phyloP scores from a whole-genome alignment of 1,139 yeast species.

The Nematodospora anomalae region DNA sequence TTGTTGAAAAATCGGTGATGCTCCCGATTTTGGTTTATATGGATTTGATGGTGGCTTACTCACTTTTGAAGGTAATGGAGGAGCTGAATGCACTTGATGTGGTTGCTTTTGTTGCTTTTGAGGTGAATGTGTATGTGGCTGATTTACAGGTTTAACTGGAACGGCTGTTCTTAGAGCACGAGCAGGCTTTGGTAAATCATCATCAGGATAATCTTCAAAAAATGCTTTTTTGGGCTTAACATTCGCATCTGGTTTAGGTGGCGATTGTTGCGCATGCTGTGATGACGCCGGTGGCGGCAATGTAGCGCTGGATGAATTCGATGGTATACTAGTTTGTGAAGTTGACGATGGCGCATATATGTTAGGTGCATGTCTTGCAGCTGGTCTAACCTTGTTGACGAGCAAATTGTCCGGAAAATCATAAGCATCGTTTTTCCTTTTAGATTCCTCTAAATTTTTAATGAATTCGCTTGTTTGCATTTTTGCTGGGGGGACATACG shows the following conservation, averaged over 20 bases:
- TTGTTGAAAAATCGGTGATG: conserved; percentile 18
- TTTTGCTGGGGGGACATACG: conserved; percentile 8
- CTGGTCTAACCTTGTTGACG: conserved; percentile 38
- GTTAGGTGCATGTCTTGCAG: conserved; percentile 25
- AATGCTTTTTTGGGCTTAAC: conserved; percentile 38
- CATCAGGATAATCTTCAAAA: conserved; percentile 55
- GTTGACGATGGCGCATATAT: conserved; percentile 32
- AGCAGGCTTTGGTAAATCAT: conserved; percentile 24
- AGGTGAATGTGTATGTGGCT: conserved; percentile 12
- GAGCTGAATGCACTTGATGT: conserved; percentile 9
- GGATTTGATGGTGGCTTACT: conserved; percentile 19
- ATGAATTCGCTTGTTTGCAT: conserved; percentile 11
- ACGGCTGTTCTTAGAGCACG: conserved; percentile 34
- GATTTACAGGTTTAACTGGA: conserved; percentile 18
- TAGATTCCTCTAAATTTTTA: conserved; percentile 41
- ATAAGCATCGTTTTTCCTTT: conserved; percentile 70
- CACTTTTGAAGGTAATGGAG: conserved; percentile 13
- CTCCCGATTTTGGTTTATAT: conserved; percentile 17
- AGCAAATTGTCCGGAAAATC: conserved; percentile 73
- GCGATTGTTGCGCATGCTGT: conserved; percentile 9
- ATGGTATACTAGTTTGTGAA: conserved; percentile 9
- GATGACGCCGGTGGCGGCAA: conserved; percentile 10
- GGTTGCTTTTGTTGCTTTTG: conserved; percentile 4
- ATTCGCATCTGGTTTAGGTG: conserved; percentile 7
- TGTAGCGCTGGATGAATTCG: conserved; percentile 16